These are phyloP conservation scores for Auxenochlorella protothecoides DNA, from an alignment of 139 green algal species.

Conservation along the genomic window DNA sequence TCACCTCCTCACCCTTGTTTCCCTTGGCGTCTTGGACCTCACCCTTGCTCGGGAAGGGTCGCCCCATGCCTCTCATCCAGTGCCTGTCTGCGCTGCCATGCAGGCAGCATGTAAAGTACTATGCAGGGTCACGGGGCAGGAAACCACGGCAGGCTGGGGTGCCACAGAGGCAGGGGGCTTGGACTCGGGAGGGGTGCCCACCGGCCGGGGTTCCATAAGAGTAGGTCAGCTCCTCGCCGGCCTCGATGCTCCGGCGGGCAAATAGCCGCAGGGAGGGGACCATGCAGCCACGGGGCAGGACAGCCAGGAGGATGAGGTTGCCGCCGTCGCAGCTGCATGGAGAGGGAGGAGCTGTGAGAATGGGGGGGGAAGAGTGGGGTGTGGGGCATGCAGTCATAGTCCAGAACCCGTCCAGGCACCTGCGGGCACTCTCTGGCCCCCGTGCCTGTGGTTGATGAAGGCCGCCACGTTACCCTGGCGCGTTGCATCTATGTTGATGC, in stretches of 20 bases:
- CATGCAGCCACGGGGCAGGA: conserved; percentile 25
- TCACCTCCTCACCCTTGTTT: too few species aligned
- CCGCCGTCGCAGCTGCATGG: conserved; percentile 45
- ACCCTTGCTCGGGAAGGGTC: too few species aligned
- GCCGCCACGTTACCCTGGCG: conserved; percentile 38
- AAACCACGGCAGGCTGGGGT: conserved; percentile 21
- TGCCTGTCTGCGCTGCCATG: too few species aligned
- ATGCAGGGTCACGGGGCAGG: conserved; percentile 17
- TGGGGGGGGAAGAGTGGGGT: neutral
- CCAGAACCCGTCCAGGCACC: neutral
- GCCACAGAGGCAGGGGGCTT: conserved; percentile 21
- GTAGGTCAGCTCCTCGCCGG: conserved; percentile 51
- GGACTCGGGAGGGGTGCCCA: too few species aligned
- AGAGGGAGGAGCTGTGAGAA: too few species aligned
- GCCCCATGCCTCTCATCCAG: too few species aligned
- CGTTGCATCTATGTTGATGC: conserved; percentile 57
- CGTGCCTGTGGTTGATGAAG: conserved; percentile 54
- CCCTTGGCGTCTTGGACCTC: too few species aligned
- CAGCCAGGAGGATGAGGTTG: conserved; percentile 30
- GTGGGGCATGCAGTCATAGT: neutral
- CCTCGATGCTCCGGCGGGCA: conserved; percentile 20
- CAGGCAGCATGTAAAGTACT: too few species aligned
- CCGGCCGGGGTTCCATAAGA: conserved; percentile 32
- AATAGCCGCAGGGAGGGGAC: conserved; percentile 38
- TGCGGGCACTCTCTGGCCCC: neutral